Base-by-base conservation (phyloP, 441 rosid genomes). In the Arabidopsis hybrid region DNA sequence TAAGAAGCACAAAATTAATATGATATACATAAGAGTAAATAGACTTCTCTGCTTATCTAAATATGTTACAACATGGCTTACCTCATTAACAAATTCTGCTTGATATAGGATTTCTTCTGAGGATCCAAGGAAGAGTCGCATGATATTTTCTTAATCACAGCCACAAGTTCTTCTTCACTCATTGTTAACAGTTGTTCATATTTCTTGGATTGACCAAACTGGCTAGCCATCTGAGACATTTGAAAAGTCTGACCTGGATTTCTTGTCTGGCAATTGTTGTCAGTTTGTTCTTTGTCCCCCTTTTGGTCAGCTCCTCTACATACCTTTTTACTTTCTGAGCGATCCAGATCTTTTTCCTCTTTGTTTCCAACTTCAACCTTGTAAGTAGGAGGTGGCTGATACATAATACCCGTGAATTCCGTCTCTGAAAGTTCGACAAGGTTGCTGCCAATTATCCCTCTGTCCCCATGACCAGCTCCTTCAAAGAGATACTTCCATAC, bases 61-160 rank as follows among this genome's bases (percentile, higher is more conserved):
- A 32, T 16, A 42, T 17, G 45, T 7, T 18, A 18, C n/a, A 32
- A 35, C 64, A 70, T 4, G 49, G 75, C 82, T 60, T 70, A 94
- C 99, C 97, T 90, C 93, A 83, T 89, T 62, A 88, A 75, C 72
- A 95, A 87, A 79, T 86, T 88, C 76, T 95, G 99, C 71, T 83
- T 85, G 66, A 92, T 78, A 64, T 79, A 83, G 2, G 90, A 81
- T 72, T 90, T 92, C 82, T 86, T 80, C 65, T 81, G 85, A 65
- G 87, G 81, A 81, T 89, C 91, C 7, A 92, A 52, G 50, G 97
- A 83, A 78, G 94, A 74, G 82, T 95, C 99, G 5, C 85, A 77
- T 55, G 89, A 92, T 42, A 89, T 90, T 81, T 81, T 91, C 72
- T 84, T 83, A 66, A 89, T 81, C 71, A 86, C 85, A 64, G 86